phyloP scores from a whole-genome alignment of 495 filamentous ascomycete species.

The Pyronema omphalodes region DNA sequence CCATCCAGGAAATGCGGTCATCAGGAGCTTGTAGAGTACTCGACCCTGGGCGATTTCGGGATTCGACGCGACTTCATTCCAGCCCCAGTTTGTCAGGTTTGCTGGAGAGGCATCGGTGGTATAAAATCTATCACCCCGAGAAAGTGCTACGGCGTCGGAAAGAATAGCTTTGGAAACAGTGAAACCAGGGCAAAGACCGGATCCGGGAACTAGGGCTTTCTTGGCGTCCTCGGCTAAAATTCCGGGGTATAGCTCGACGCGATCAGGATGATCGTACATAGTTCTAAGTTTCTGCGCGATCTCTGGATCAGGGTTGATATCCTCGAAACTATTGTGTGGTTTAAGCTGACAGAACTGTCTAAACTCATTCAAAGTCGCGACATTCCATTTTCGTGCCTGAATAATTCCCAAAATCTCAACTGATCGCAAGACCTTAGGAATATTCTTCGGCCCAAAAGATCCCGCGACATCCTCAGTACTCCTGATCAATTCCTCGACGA shows the following conservation, averaged over 20 bases:
- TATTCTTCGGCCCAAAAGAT: conserved; percentile 39
- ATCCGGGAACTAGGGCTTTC: conserved; percentile 21
- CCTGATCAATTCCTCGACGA: conserved; percentile 39
- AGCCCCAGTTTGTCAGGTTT: conserved; percentile 69
- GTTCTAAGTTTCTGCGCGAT: conserved; percentile 34
- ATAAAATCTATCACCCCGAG: conserved; percentile 69
- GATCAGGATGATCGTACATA: conserved; percentile 41
- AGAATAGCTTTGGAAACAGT: conserved; percentile 63
- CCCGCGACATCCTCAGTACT: conserved; percentile 39
- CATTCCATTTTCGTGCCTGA: conserved; percentile 41
- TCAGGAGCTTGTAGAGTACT: conserved; percentile 41
- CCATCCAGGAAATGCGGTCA: conserved; percentile 41
- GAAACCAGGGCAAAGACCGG: conserved; percentile 28
- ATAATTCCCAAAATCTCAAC: conserved; percentile 44
- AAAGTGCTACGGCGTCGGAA: conserved; percentile 62
- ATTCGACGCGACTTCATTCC: conserved; percentile 33
- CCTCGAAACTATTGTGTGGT: conserved; percentile 40
- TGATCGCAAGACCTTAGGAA: conserved; percentile 38
- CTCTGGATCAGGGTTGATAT: conserved; percentile 39
- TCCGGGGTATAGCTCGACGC: conserved; percentile 46
- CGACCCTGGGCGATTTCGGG: conserved; percentile 35
- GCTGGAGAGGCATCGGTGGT: conserved; percentile 54
- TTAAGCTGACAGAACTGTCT: conserved; percentile 38
- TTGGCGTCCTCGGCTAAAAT: conserved; percentile 38
- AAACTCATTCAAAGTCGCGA: conserved; percentile 22